A percentile compares a stretch with the other conserved stretches of the same genome.
Conservation (phyloP, 805 yeast species). For the Monosporozyma solicola region DNA sequence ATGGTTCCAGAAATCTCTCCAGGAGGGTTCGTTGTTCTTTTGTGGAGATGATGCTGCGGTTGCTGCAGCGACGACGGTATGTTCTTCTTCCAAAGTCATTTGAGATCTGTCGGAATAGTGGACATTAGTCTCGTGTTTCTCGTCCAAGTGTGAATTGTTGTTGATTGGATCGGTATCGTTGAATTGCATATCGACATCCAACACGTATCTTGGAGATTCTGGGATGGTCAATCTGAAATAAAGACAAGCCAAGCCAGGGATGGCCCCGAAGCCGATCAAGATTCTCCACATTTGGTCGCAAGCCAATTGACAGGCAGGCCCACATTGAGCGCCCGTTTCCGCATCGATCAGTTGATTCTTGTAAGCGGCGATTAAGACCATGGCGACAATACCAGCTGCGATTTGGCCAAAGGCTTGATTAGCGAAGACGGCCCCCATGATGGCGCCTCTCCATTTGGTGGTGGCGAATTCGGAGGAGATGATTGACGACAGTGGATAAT, state of each 20-base stretch:
- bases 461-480: slow-evolving; percentile 89
- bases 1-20: slow-evolving; percentile 59
- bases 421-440: slow-evolving; percentile 92
- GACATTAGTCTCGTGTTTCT: slow-evolving; percentile 33
- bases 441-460: slow-evolving; percentile 96
- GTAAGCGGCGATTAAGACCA: slow-evolving; percentile 69
- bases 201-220: slow-evolving; percentile 86
- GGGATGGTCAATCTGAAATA: slow-evolving; percentile 92
- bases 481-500: slow-evolving; percentile 88
- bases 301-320: slow-evolving; percentile 57
- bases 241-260: slow-evolving; percentile 76
- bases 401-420: slow-evolving; percentile 97
- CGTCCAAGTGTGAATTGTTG: neutral
- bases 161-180: neutral
- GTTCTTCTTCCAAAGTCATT: neutral
- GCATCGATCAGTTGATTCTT: slow-evolving; percentile 51
- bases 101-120: slow-evolving; percentile 17
- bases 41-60: slow-evolving; percentile 38
- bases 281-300: slow-evolving; percentile 95
- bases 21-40: slow-evolving; percentile 52
- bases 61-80: neutral
- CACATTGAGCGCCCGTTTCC: slow-evolving; percentile 51
- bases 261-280: slow-evolving; percentile 79
- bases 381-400: slow-evolving; percentile 74
- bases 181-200: slow-evolving; percentile 50